These are phyloP conservation scores for Kalmanozyma brasiliensis DNA, from an alignment of 1,284 basidiomycete species.

Conservation along the genomic window DNA sequence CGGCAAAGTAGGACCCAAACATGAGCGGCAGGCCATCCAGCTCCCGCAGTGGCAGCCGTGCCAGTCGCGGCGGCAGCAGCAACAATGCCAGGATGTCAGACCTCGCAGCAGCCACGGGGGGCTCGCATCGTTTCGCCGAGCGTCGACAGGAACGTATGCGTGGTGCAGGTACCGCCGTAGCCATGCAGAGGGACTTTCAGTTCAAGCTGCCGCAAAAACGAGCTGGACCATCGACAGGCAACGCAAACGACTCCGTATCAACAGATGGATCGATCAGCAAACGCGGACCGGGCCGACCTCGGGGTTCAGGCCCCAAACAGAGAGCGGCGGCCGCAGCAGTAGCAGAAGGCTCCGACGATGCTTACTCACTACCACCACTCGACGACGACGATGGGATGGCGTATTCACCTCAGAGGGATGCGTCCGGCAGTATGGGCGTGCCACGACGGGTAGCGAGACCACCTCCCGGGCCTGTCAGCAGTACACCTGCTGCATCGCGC, in stretches of 20 bases:
- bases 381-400: slow-evolving; percentile 3
- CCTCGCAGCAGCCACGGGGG: slow-evolving; percentile 5
- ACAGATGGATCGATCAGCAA: slow-evolving; percentile 7
- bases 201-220: slow-evolving; percentile 37
- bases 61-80: slow-evolving; percentile 1
- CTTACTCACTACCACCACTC: slow-evolving; percentile 5
- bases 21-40: slow-evolving; percentile 25
- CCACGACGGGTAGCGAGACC: slow-evolving; percentile 18
- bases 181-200: slow-evolving; percentile 48
- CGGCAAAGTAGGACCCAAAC: background rate
- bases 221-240: slow-evolving; percentile 8
- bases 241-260: slow-evolving; percentile 17
- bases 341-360: slow-evolving; percentile 14
- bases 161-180: slow-evolving; percentile 45
- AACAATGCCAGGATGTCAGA: slow-evolving; percentile 19
- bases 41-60: slow-evolving; percentile 9
- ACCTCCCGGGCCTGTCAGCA: slow-evolving; percentile 31
- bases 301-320: slow-evolving; percentile 22
- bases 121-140: slow-evolving; percentile 38
- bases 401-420: slow-evolving; percentile 17
- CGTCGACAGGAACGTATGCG: slow-evolving; percentile 50
- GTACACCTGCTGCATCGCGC: slow-evolving; percentile 40
- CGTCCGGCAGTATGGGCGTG: slow-evolving; percentile 34
- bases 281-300: slow-evolving; percentile 22
- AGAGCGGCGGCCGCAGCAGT: slow-evolving; percentile 19